A percentile compares a stretch with the other conserved stretches of the same genome.
phyloP scores from a whole-genome alignment of 2,329 filamentous ascomycete species.

The Colletotrichum truncatum region DNA sequence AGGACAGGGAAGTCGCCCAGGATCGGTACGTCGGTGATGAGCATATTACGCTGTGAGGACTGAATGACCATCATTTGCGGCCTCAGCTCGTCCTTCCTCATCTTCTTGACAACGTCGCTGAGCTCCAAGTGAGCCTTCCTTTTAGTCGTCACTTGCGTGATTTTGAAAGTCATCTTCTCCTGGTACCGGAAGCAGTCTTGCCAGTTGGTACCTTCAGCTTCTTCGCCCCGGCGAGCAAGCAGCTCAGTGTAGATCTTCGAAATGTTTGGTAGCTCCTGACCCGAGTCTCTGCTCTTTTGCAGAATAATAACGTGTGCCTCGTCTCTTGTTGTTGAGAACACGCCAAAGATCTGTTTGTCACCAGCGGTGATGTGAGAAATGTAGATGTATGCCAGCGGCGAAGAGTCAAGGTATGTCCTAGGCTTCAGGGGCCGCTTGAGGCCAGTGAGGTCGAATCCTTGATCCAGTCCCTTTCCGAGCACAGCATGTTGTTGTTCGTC shows the following conservation, averaged over 20 bases:
- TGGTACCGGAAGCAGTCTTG: conserved; percentile 89
- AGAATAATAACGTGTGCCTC: conserved; percentile 91
- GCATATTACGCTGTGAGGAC: conserved; percentile 82
- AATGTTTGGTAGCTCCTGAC: conserved; percentile 87
- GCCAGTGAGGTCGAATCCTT: conserved; percentile 87
- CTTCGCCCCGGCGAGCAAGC: conserved; percentile 71
- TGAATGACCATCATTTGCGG: conserved; percentile 90
- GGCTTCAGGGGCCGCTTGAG: conserved; percentile 74
- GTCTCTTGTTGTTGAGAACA: conserved; percentile 85
- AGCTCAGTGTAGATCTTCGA: conserved; percentile 87
- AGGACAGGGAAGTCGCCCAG: conserved; percentile 87
- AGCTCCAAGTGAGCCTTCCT: conserved; percentile 91
- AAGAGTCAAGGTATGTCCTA: conserved; percentile 77
- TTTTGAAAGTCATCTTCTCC: conserved; percentile 85
- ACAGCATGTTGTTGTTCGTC: conserved; percentile 91
- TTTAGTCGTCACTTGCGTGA: conserved; percentile 86
- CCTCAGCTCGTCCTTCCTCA: conserved; percentile 83
- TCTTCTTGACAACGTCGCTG: conserved; percentile 87
- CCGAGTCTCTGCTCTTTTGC: conserved; percentile 79
- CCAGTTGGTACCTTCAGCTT: conserved; percentile 75
- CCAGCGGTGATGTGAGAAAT: conserved; percentile 92
- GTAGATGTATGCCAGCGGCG: conserved; percentile 84
- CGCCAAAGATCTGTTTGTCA: conserved; percentile 90
- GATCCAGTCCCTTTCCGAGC: conserved; percentile 89
- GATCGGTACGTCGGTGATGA: conserved; percentile 86